Evolutionary conservation across 352 stramenopile species (phyloP).

Genomic region (Phytophthora fragariaefolia): DNA sequence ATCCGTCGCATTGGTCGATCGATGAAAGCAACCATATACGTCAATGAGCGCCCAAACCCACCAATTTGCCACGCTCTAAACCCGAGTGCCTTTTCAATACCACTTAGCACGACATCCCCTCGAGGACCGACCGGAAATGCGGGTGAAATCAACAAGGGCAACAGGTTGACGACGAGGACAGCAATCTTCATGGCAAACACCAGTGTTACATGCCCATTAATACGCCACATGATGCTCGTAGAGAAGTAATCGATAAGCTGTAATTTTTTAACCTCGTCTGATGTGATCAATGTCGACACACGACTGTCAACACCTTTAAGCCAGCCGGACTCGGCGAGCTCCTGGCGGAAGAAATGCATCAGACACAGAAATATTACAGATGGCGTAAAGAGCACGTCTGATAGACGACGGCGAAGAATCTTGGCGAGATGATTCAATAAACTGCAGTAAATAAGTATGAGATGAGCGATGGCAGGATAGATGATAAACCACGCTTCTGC

Average conservation of each 20-base stretch:
- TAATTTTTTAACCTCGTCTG: conserved; percentile 35
- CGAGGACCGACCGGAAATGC: conserved; percentile 14
- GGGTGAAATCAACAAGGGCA: conserved; percentile 29
- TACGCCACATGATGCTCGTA: conserved; percentile 26
- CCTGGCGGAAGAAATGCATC: conserved; percentile 15
- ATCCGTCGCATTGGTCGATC: background rate
- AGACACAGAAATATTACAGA: conserved; percentile 6
- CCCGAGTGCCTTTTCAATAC: background rate
- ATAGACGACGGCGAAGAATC: conserved; percentile 11
- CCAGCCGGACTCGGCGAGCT: conserved; percentile 16
- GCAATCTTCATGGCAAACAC: conserved; percentile 39
- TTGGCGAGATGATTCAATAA: conserved; percentile 33
- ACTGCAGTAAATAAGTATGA: conserved; percentile 35
- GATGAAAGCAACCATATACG: background rate
- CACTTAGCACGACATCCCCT: background rate
- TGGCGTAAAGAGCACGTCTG: conserved; percentile 12
- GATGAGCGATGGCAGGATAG: conserved; percentile 31
- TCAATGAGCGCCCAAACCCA: background rate
- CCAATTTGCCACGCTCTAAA: background rate
- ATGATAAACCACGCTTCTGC: conserved; percentile 36
- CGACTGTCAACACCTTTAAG: conserved; percentile 32
- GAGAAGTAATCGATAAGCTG: conserved; percentile 33
- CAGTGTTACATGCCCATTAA: conserved; percentile 38
- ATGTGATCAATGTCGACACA: conserved; percentile 28
- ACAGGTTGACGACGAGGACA: conserved; percentile 35